Evolutionary conservation across 1,284 basidiomycete species (phyloP).

Genomic region (Bjerkandera adusta): DNA sequence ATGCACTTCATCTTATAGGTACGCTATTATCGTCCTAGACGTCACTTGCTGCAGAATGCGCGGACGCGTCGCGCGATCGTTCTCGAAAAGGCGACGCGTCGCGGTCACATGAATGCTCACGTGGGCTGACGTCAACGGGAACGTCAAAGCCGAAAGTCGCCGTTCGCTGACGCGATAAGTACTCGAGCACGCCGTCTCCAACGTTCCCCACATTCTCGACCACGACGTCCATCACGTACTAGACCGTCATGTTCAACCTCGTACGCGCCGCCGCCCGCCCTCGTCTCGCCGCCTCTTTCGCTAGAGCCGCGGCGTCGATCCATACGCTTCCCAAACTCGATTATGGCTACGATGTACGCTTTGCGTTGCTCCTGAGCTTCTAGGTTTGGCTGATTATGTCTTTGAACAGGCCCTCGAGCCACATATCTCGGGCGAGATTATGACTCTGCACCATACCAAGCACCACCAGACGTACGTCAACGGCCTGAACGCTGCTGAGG

Average conservation of each 20-base stretch:
- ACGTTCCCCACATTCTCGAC: too few species aligned
- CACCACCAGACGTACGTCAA: constrained; percentile 85
- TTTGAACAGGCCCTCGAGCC: constrained; percentile 68
- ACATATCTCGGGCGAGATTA: constrained; percentile 78
- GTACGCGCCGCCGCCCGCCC: constrained; percentile 10
- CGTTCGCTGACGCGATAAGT: not conserved
- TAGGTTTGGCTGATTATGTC: not conserved
- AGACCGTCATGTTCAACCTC: constrained; percentile 6
- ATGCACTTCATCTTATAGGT: too few species aligned
- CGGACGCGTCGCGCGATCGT: not conserved
- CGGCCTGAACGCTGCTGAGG: constrained; percentile 75
- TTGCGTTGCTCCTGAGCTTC: not conserved
- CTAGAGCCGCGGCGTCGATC: constrained; percentile 19
- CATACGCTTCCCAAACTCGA: constrained; percentile 81
- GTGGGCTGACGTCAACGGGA: constrained; percentile 3
- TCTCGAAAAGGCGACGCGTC: not conserved
- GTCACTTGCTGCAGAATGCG: too few species aligned
- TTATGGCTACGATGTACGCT: constrained; percentile 72
- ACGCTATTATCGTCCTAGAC: too few species aligned
- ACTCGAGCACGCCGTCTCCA: not conserved
- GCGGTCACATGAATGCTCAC: not conserved
- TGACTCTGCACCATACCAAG: constrained; percentile 85
- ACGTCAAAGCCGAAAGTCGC: constrained; percentile 1
- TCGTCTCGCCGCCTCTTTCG: constrained; percentile 6
- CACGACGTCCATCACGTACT: not conserved